Evolutionary conservation across 2,329 filamentous ascomycete species (phyloP), one percentile per base, ranked within the genome.

Genomic region (Sclerotinia subarctica): DNA sequence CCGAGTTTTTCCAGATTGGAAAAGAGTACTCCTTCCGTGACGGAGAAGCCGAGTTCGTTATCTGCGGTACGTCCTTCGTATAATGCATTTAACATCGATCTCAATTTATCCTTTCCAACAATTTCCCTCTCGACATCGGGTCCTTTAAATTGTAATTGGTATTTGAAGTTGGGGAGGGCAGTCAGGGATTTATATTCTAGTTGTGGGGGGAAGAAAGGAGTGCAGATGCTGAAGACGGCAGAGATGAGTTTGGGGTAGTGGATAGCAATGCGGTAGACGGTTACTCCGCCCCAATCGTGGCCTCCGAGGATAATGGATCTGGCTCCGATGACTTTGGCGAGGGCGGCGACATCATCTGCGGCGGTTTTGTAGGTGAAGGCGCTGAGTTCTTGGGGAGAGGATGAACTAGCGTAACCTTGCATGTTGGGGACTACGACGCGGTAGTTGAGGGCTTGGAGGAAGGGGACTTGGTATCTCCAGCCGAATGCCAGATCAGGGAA

Each of bases 381-480:
- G 60, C 80, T 79, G 3, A 88, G 78, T 0, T 84, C 82, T 53
- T 86, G 82, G 0, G 91, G 90, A 0, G 90, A 88, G 69, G 84
- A 90, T 35, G 92, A 95, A 69, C 87, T 85, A 35, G 91, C 92
- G 78, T 95, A 98, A 71, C 94, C 94, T 74, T 96, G 85, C 83
- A 93, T 89, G 26, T 97, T 93, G 0, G 93, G 91, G 15, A 88
- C 92, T 32, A 98, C 87, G 66, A 97, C 92, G 67, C 90, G 87
- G 72, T 94, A 86, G 29, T 90, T 90, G 68, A 92, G 82, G 7
- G 88, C 84, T 46, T 90, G 79, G 29, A 98, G 84, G 73, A 87
- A 80, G 0, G 94, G 93, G 69, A 97, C 90, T 79, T 97, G 94
- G 79, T 92, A 90, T 70, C 94, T 89, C 94, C 94, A 98, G 76